Percentiles rank a stretch among this genome's conserved stretches.
Evolutionary conservation across 306 rosid species (phyloP).

Genomic region (Astragalus glycyphyllos): DNA sequence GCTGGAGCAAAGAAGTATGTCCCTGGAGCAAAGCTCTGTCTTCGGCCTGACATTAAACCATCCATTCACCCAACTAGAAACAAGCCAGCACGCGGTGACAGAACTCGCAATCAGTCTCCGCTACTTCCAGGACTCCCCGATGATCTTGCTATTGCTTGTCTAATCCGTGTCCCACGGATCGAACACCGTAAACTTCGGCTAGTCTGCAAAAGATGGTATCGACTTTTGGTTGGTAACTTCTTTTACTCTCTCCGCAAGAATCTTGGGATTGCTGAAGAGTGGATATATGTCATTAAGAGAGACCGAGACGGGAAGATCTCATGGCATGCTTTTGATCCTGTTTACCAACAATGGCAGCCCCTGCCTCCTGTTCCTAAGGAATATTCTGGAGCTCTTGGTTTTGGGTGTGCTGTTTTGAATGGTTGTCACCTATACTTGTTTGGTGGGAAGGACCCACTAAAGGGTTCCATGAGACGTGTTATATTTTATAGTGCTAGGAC

Average conservation of each 20-base stretch:
- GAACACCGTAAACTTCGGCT: slow-evolving; percentile 82
- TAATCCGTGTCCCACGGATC: slow-evolving; percentile 76
- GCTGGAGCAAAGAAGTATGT: slow-evolving; percentile 82
- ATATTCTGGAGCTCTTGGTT: slow-evolving; percentile 89
- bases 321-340: slow-evolving; percentile 92
- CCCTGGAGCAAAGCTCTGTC: slow-evolving; percentile 87
- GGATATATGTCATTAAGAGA: slow-evolving; percentile 84
- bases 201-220: slow-evolving; percentile 88
- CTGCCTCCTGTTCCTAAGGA: slow-evolving; percentile 91
- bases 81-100: slow-evolving; percentile 75
- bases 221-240: slow-evolving; percentile 82
- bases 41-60: slow-evolving; percentile 83
- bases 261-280: slow-evolving; percentile 79
- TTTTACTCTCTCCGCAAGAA: slow-evolving; percentile 79
- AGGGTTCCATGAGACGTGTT: slow-evolving; percentile 90
- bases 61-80: slow-evolving; percentile 86
- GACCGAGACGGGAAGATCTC: slow-evolving; percentile 86
- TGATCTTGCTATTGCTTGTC: slow-evolving; percentile 92
- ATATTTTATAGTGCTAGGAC: slow-evolving; percentile 82
- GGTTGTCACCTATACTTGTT: slow-evolving; percentile 87
- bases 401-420: slow-evolving; percentile 91
- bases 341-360: slow-evolving; percentile 87
- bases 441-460: slow-evolving; percentile 84
- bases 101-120: slow-evolving; percentile 81
- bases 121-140: slow-evolving; percentile 90